Evolutionary conservation across 495 filamentous ascomycete genomes (phyloP).

Genomic region (Xylona heveae): DNA sequence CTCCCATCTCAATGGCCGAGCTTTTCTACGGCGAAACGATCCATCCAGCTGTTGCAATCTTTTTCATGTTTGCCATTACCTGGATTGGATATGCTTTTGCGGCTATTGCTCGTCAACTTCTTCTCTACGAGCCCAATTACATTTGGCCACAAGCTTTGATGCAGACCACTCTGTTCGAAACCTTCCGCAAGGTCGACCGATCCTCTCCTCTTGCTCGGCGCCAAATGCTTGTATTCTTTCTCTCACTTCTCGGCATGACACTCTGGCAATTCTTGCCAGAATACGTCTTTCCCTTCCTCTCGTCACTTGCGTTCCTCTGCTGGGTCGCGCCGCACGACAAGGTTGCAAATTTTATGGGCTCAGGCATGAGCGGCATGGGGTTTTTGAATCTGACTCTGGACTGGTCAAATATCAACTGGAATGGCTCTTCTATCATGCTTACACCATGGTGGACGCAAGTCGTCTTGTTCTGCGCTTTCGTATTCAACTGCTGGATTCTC

Average conservation of each 20-base stretch:
- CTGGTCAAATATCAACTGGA: constrained; percentile 34
- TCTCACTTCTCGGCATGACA: constrained; percentile 24
- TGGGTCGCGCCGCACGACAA: constrained; percentile 34
- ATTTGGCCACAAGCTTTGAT: constrained; percentile 28
- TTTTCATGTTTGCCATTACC: constrained; percentile 36
- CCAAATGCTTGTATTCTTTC: constrained; percentile 33
- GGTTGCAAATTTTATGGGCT: constrained; percentile 34
- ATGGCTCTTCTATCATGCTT: constrained; percentile 26
- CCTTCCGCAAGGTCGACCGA: constrained; percentile 26
- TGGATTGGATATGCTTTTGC: constrained; percentile 33
- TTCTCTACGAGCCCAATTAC: constrained; percentile 32
- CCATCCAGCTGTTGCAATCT: constrained; percentile 26
- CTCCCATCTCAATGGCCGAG: constrained; percentile 28
- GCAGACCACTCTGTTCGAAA: constrained; percentile 32
- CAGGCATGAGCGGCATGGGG: constrained; percentile 34
- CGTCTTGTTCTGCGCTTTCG: constrained; percentile 27
- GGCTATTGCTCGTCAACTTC: constrained; percentile 27
- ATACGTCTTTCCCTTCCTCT: constrained; percentile 31
- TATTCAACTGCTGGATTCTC: constrained; percentile 31
- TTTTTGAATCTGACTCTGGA: constrained; percentile 33
- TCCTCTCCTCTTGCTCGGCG: constrained; percentile 25
- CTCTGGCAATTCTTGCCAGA: constrained; percentile 38
- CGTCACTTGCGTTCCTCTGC: constrained; percentile 37
- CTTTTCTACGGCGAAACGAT: constrained; percentile 28
- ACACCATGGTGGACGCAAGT: constrained; percentile 34